phyloP scores from a whole-genome alignment of 2,329 filamentous ascomycete genomes.

The Apiospora malaysiana region DNA sequence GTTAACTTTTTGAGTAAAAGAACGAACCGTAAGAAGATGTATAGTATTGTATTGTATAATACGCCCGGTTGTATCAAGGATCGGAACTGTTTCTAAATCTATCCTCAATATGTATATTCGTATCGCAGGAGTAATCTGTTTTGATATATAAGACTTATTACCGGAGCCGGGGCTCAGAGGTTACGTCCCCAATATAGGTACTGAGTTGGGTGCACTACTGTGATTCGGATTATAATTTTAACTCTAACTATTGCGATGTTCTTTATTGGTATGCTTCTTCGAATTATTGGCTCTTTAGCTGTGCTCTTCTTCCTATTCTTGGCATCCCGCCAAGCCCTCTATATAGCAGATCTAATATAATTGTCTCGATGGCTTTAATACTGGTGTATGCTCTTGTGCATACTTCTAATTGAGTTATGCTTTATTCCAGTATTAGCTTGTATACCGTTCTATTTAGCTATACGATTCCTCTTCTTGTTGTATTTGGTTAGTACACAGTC shows the following conservation, averaged over 20 bases:
- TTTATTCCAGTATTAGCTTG: background rate
- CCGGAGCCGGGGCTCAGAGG: background rate
- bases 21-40: background rate
- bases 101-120: conserved; percentile 5
- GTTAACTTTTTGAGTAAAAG: no score
- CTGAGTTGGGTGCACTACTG: background rate
- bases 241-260: background rate
- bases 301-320: background rate
- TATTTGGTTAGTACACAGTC: background rate
- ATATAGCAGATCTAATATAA: background rate
- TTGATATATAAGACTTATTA: background rate
- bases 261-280: background rate
- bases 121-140: conserved; percentile 5
- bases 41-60: background rate
- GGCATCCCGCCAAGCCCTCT: background rate
- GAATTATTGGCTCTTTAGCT: background rate
- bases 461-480: conserved; percentile 4
- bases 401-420: conserved; percentile 4
- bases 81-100: background rate
- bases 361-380: background rate
- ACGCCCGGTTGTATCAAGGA: background rate
- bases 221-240: background rate
- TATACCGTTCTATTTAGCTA: background rate
- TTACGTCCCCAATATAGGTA: background rate
- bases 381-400: background rate